Percentiles rank a stretch among this genome's conserved stretches.
Evolutionary conservation across 306 rosid genomes (phyloP).

Genomic region (Astragalus glycyphyllos): DNA sequence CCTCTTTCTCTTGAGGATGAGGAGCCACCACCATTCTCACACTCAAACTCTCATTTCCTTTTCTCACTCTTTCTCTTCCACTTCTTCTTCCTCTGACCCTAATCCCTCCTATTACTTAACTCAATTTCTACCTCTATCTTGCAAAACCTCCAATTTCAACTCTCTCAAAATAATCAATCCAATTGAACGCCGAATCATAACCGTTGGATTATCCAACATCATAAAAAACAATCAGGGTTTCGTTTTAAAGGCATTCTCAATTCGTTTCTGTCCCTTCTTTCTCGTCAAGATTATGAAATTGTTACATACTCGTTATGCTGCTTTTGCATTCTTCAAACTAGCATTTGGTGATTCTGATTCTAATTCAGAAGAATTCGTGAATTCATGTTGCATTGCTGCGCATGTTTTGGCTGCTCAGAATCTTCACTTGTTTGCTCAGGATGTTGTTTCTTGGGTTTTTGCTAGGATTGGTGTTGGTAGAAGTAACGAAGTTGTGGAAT

Average conservation of each 20-base stretch:
- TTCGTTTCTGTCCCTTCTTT: slow-evolving; percentile 1
- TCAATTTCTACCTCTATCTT: slow-evolving; percentile 82
- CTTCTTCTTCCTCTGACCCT: not conserved
- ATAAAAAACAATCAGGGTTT: slow-evolving; percentile 53
- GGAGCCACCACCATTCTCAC: not conserved
- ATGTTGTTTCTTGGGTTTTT: slow-evolving; percentile 9
- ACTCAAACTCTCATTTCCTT: not conserved
- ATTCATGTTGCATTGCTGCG: not conserved
- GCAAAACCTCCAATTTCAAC: slow-evolving; percentile 32
- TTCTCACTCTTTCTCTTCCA: slow-evolving; percentile 18
- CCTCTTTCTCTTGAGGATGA: slow-evolving; percentile 29
- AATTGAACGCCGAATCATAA: slow-evolving; percentile 62
- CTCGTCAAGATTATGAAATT: slow-evolving; percentile 9
- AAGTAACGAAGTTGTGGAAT: not conserved
- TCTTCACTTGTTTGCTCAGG: not conserved
- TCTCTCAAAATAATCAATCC: slow-evolving; percentile 51
- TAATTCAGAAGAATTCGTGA: not conserved
- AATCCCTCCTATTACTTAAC: slow-evolving; percentile 47
- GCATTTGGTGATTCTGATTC: not conserved
- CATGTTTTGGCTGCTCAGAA: slow-evolving; percentile 16
- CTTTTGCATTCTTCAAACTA: slow-evolving; percentile 16
- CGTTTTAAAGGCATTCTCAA: slow-evolving; percentile 52
- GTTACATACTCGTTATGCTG: not conserved
- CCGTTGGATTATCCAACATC: slow-evolving; percentile 59
- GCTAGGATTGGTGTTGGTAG: not conserved